Percentiles rank a stretch among this genome's conserved stretches.
These are phyloP conservation scores for Bisporella sp. DNA, from an alignment of 2,329 filamentous ascomycete species.

Conservation along the genomic window DNA sequence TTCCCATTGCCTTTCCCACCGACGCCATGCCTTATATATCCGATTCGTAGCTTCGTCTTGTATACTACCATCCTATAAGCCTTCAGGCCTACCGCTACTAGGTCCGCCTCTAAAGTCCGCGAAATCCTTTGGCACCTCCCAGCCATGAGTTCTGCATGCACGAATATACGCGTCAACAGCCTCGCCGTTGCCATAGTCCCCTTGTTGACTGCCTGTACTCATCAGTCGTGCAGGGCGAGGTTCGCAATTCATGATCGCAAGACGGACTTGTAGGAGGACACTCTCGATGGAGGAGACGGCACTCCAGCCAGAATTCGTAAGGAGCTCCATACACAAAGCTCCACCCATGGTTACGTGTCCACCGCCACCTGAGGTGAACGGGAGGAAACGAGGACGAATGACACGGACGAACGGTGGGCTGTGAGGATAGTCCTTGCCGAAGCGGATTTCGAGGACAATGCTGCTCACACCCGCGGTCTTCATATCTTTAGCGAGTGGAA, in stretches of 20 bases:
- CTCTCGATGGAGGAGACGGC: constrained; percentile 68
- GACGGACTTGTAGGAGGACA: constrained; percentile 71
- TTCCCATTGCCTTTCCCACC: no score
- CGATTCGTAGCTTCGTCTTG: no score
- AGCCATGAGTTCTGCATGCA: constrained; percentile 63
- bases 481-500: constrained; percentile 74
- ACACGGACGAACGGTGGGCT: constrained; percentile 80
- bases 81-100: no score
- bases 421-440: constrained; percentile 68
- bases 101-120: constrained; percentile 12
- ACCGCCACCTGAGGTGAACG: constrained; percentile 66
- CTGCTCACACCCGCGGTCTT: constrained; percentile 52
- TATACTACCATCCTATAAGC: no score
- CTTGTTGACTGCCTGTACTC: constrained; percentile 1
- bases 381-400: constrained; percentile 70
- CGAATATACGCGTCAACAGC: constrained; percentile 68
- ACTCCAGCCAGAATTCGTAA: constrained; percentile 80
- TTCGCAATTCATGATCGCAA: constrained; percentile 65
- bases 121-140: constrained; percentile 62
- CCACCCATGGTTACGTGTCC: constrained; percentile 82
- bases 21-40: no score
- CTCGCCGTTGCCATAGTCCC: constrained; percentile 61
- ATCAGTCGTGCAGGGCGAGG: constrained; percentile 66
- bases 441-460: constrained; percentile 75
- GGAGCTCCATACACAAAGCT: constrained; percentile 75